Evolutionary conservation across 2,329 filamentous ascomycete genomes (phyloP), one percentile per base, ranked within the genome.

Genomic region (Monilinia laxa): DNA sequence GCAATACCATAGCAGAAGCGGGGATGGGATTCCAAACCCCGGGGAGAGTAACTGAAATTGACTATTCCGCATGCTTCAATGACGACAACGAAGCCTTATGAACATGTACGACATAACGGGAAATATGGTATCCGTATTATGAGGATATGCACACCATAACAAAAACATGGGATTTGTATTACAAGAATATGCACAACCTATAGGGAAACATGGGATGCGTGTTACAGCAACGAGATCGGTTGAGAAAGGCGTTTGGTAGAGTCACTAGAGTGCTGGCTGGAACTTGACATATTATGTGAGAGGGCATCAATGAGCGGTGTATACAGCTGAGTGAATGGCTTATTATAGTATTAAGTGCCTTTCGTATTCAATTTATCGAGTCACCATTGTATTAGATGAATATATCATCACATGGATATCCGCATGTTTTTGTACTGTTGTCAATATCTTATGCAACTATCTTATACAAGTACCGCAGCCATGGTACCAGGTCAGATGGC

Each of bases 1-100:
- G 12, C 73, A 75, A 60, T 75, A 75, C 62, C 71, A 71, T 60
- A 74, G 73, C 57, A 71, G 64, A 52, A 71, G 68, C 53, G 71
- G 70, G 10, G 67, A 71, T 28, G 67, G 65, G 5, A 69, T 73
- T 64, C 70, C 71, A 40, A 40, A 71, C n/a, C 63, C 58, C 4
- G 38, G 28, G 31, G 11, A 47, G 28, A 42, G 54, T 12, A 65
- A 42, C 28, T 65, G 58, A 62, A 59, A 42, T 49, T 59, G 58
- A 52, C 18, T 40, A 28, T 9, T n/a, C 31, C 7, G 31, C 18
- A 7, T 23, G 57, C 45, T 38, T 38, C 31, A 45, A 51, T 51
- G 38, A 40, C n/a, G 38, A 57, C 28, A 38, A 40, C 5, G 58
- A 25, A 51, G 45, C 58, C 38, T 38, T 20, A 38, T 28, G 45